Evolutionary conservation across 2,329 filamentous ascomycete species (phyloP), one percentile per base, ranked within the genome.

Genomic region (Scedosporium boydii): DNA sequence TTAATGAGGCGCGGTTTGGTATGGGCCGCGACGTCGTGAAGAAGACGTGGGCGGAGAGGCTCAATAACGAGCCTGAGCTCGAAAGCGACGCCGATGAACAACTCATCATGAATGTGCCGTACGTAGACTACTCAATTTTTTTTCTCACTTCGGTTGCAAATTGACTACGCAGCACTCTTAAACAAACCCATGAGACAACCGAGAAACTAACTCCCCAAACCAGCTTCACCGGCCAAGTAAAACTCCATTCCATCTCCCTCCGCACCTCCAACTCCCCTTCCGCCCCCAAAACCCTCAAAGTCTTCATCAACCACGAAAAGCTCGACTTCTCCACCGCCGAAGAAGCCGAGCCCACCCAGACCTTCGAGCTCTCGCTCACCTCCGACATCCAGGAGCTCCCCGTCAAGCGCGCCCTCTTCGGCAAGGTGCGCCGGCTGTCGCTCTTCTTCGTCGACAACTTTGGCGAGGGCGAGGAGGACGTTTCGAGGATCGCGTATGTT

Each of bases 371-470:
- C 14, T 85, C 88, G 3, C 90, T 89, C 71, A 91, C 89, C 4
- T 81, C 84, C 3, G 90, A 96, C 63, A 79, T 98, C 27, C 92
- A 96, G 73, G 93, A 98, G 72, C 81, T 97, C 4, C 86, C 90
- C 0, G 87, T 99, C 38, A 91, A 90, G 75, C 85, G 95, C n/a
- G 91, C 91, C 3, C 80, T 90, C 23, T 99, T 97, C 81, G 91
- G 89, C 67, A 89, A 87, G 27, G 91, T 93, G n/a, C 88, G 90
- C 58, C 87, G 83, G 21, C 78, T 99, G 65, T 86, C 87, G 14
- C 79, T 99, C 59, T 98, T 98, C 78, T 89, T 98, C 69, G 88
- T 90, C 69, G 91, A 97, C 73, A 99, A 98, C 72, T 96, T 93
- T 75, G 83, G 86, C 68, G 83, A 85, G 58, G 91, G 86, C 0